Base-by-base conservation (phyloP, 257 asterid species). In the Datura wrightii region DNA sequence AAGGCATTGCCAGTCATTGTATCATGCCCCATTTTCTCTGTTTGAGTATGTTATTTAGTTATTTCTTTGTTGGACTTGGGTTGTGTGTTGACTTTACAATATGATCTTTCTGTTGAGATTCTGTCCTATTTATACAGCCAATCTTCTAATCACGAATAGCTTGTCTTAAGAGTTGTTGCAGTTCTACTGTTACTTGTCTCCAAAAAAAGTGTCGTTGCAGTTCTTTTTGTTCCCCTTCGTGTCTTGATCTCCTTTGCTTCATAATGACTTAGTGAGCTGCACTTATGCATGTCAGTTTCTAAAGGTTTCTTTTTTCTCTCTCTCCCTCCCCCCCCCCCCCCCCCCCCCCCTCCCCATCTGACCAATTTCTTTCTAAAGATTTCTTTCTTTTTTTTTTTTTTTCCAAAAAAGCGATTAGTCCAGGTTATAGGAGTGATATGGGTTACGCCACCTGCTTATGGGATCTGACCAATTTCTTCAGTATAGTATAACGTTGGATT, bases 41-140 rank as follows among this genome's bases (percentile, higher is more conserved):
- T 67, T 31, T 71, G 53, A 59, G 53, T 65, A 37, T 86, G 52
- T n/a, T 71, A 41, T 72, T 56, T 36, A 67, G 81, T 50, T 76
- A 53, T 24, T 76, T 76, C 80, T 48, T 46, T 19, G 59, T 69
- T 50, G 81, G 44, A 60, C 62, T 50, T 76, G 62, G 44, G 24
- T 1, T 24, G 80, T 74, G 10, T 46, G 16, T 14, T 76, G 62
- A 52, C 41, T 71, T n/a, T 10, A 71, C 56, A 9, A 71, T 39
- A 8, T 42, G 54, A 70, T 52, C 44, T 76, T 76, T 14, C 60
- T 50, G 13, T 10, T 18, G 58, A 72, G 18, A 46, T 14, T 46
- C 59, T 48, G 41, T 44, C 59, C 59, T 74, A 74, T 46, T 19
- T 46, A 48, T 74, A 74, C 10, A 7, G 36, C 58, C 11, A 46